Conservation (phyloP, 768 basidiomycete genomes). For the Hirschioporus abietinus region DNA sequence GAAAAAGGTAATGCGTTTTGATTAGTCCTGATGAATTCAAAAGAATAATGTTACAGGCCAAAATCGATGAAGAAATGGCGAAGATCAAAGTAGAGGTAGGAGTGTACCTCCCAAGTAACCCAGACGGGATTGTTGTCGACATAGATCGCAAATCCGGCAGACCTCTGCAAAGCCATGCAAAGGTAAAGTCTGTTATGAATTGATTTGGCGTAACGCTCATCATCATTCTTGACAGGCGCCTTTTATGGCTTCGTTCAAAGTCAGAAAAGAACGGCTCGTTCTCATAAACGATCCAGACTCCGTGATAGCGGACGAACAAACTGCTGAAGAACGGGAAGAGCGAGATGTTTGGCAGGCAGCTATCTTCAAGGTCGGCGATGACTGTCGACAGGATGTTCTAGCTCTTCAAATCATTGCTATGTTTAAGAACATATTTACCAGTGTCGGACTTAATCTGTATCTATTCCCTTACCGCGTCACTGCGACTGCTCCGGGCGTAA, state of each 20-base stretch:
- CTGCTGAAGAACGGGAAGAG: slow-evolving; percentile 42
- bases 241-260: slow-evolving; percentile 99
- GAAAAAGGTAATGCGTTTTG: slow-evolving; percentile 66
- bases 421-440: slow-evolving; percentile 97
- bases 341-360: slow-evolving; percentile 95
- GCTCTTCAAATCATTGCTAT: slow-evolving; percentile 97
- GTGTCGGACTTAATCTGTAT: slow-evolving; percentile 84
- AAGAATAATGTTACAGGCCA: slow-evolving; percentile 51
- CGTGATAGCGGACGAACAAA: slow-evolving; percentile 58
- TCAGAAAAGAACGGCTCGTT: slow-evolving; percentile 75
- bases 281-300: slow-evolving; percentile 70
- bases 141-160: slow-evolving; percentile 95
- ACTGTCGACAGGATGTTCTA: slow-evolving; percentile 97
- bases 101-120: slow-evolving; percentile 96
- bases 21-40: slow-evolving; percentile 6
- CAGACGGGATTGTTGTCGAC: slow-evolving; percentile 94
- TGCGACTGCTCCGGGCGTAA: slow-evolving; percentile 91
- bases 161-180: slow-evolving; percentile 95
- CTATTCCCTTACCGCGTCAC: slow-evolving; percentile 96
- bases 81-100: slow-evolving; percentile 92
- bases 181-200: slow-evolving; percentile 42
- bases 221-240: slow-evolving; percentile 65
- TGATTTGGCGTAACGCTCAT: not conserved
- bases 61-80: slow-evolving; percentile 99
- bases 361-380: slow-evolving; percentile 99